Conservation (phyloP, 2,329 filamentous ascomycete species). For the Elsinoe fawcettii region DNA sequence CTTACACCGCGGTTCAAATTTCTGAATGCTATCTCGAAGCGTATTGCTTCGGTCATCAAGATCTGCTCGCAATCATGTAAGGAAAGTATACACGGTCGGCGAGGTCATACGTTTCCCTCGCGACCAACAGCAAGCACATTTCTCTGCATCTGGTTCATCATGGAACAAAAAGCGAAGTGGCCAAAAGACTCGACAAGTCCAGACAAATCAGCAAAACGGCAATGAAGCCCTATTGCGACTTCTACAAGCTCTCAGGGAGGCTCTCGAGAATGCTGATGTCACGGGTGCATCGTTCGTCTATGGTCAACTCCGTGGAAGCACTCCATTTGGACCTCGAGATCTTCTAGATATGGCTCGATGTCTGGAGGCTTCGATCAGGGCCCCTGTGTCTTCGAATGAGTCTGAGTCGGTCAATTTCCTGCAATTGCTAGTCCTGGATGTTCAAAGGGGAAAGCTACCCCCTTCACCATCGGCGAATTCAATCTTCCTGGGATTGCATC, state of each 20-base stretch:
- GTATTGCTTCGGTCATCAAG: not conserved
- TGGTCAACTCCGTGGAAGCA: slow-evolving; percentile 3
- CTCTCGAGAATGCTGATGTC: slow-evolving; percentile 20
- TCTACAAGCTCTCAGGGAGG: slow-evolving; percentile 19
- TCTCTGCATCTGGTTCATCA: not conserved
- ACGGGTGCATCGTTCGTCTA: slow-evolving; percentile 21
- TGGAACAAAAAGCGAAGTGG: not conserved
- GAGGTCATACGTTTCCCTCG: not conserved
- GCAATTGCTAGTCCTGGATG: slow-evolving; percentile 34
- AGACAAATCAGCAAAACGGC: not conserved
- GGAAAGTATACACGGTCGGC: not conserved
- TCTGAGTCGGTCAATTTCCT: slow-evolving; percentile 24
- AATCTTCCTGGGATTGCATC: slow-evolving; percentile 42
- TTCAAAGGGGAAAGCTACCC: slow-evolving; percentile 29
- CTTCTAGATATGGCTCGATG: slow-evolving; percentile 30
- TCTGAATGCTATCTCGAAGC: slow-evolving; percentile 2
- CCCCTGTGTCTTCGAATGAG: slow-evolving; percentile 15
- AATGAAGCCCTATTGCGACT: not conserved
- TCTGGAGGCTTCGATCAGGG: slow-evolving; percentile 31
- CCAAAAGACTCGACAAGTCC: not conserved
- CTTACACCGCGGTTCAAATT: not conserved
- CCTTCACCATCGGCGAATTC: slow-evolving; percentile 35
- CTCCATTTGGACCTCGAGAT: slow-evolving; percentile 20
- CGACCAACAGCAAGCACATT: not conserved
- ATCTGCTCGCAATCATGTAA: not conserved